Evolutionary conservation across 805 yeast genomes (phyloP).

Genomic region (Monosporozyma solicola): DNA sequence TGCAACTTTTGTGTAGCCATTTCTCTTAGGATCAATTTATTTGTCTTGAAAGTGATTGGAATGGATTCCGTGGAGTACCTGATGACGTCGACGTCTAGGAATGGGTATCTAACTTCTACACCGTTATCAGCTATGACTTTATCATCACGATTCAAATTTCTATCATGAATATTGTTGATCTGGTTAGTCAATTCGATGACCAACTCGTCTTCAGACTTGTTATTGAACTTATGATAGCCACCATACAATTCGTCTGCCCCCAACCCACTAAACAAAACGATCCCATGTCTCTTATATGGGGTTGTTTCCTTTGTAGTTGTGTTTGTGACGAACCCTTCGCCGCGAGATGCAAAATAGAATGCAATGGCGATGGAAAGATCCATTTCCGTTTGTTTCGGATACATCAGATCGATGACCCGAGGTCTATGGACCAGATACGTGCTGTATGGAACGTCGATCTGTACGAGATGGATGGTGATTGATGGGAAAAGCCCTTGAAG

Average conservation of each 20-base stretch:
- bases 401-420: slow-evolving; percentile 57
- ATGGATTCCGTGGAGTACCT: slow-evolving; percentile 37
- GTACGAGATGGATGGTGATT: slow-evolving; percentile 43
- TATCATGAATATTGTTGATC: slow-evolving; percentile 58
- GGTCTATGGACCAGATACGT: slow-evolving; percentile 46
- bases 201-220: slow-evolving; percentile 37
- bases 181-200: slow-evolving; percentile 58
- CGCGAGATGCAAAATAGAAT: slow-evolving; percentile 80
- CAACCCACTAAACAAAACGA: slow-evolving; percentile 78
- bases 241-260: slow-evolving; percentile 98
- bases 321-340: slow-evolving; percentile 31
- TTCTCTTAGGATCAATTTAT: slow-evolving; percentile 53
- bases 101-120: slow-evolving; percentile 84
- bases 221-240: slow-evolving; percentile 80
- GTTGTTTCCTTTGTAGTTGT: not conserved
- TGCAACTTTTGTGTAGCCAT: slow-evolving; percentile 44
- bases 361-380: slow-evolving; percentile 93
- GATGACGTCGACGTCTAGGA: slow-evolving; percentile 56
- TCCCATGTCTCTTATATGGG: slow-evolving; percentile 43
- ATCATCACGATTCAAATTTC: slow-evolving; percentile 90
- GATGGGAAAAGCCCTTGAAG: slow-evolving; percentile 38
- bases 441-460: slow-evolving; percentile 64
- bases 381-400: slow-evolving; percentile 86
- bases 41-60: slow-evolving; percentile 40
- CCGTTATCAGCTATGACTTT: slow-evolving; percentile 82